Evolutionary conservation across 805 yeast genomes (phyloP).

Genomic region (Candida boleticola): DNA sequence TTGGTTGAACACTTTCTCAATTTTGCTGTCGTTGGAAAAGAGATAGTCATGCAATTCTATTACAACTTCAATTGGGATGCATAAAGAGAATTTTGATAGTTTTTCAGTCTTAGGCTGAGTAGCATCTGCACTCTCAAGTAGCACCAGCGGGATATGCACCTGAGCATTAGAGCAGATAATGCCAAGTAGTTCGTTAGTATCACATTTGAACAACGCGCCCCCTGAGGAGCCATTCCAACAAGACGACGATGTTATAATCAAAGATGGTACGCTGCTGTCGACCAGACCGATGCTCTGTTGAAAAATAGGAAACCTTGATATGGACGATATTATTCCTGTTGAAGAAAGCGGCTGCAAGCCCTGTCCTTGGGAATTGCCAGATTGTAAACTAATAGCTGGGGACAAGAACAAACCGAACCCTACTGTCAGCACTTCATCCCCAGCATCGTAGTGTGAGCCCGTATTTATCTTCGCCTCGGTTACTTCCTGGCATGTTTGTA

Average conservation of each 20-base stretch:
- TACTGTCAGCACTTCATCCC: conserved; percentile 25
- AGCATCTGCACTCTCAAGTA: neutral
- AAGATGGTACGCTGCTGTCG: too few species aligned
- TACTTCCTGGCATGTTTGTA: neutral
- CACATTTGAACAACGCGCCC: conserved; percentile 35
- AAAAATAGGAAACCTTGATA: conserved; percentile 3
- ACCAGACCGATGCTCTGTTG: neutral
- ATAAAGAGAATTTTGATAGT: conserved; percentile 27
- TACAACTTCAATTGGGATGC: conserved; percentile 33
- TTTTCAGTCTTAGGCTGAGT: conserved; percentile 23
- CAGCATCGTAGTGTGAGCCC: conserved; percentile 6
- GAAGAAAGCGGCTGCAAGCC: conserved; percentile 1
- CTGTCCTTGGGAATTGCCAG: neutral
- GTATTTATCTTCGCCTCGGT: neutral
- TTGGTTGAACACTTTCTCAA: neutral
- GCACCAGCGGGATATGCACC: conserved; percentile 21
- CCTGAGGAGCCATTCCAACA: conserved; percentile 56
- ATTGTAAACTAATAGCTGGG: neutral
- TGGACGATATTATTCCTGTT: neutral
- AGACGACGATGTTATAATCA: conserved; percentile 38
- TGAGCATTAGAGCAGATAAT: conserved; percentile 46
- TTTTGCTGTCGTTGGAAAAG: neutral
- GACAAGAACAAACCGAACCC: conserved; percentile 42
- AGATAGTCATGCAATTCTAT: conserved; percentile 17
- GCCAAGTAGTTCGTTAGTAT: conserved; percentile 30